Base-by-base conservation (phyloP, 371 early-diverging fungal genomes). In the Rhizopus arrhizus region DNA sequence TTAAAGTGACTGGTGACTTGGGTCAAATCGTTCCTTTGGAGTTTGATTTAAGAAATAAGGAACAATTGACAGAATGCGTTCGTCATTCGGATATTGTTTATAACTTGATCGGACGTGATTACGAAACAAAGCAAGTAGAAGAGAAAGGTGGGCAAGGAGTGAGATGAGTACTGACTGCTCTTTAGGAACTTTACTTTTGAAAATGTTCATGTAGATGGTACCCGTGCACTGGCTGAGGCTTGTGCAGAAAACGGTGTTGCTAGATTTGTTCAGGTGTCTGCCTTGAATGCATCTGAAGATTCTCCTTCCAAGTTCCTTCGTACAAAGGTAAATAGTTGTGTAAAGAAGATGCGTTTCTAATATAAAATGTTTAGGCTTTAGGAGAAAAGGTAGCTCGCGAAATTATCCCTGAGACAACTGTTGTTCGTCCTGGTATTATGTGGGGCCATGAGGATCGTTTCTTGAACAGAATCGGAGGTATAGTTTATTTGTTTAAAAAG, bases 401-500 rank as follows among this genome's bases (percentile, higher is more conserved):
- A 70, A 87, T 89, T 58, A 90, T 93, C 74, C 95, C 97, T 52
- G 89, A 89, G 29, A 95, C 94, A 50, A 95, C 93, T 58, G 93
- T 98, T 73, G 93, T 97, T 48, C 93, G 98, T 41, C 92, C 96
- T 9, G 86, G 89, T 47, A 86, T 81, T 57, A 88, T 96, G 83
- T 95, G 87, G 67, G 98, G 98, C 56, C 83, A 88, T 62, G 97
- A 98, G 72, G 97, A 97, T 78, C 82, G 89, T 64, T 93, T 97
- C 82, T 85, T 93, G 80, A 94, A 92, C 80, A 83, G 90, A 77
- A 87, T 95, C 60, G 96, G 94, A 64, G 80, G 89, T 89, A 77
- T 67, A 82, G 70, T 13, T 13, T 4, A 10, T 10, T 38, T 40
- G 10, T 7, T 7, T 40, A 36, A 31, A n/a, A 49, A 58, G 6